Evolutionary conservation across 495 filamentous ascomycete genomes (phyloP), one percentile per base, ranked within the genome.

Genomic region (Cetradonia linearis): DNA sequence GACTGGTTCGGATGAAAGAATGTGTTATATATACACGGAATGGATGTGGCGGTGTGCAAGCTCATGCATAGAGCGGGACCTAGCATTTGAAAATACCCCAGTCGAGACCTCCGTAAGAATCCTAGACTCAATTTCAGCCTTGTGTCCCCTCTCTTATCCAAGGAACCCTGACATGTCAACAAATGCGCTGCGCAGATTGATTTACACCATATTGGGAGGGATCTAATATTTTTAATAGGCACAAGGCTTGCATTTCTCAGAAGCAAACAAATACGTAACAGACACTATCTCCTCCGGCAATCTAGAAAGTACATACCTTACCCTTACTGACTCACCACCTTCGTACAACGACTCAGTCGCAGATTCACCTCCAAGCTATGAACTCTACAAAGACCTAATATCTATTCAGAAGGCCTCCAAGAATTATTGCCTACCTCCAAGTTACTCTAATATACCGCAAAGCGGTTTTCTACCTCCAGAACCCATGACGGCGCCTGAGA

Each of bases 291-390:
- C 31, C 9, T 23, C 49, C 7, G 38, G 27, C 14, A 44, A 6
- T 18, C 23, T 25, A 42, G 37, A 33, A 42, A 54, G 38, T 20
- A 36, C 40, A 34, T 33, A 37, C 2, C 28, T 28, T 13, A 23
- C 11, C 6, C 37, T 33, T 28, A 59, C 50, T 46, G 58, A 64
- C 27, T 69, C 71, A 11, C 76, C 76, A 30, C 76, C 76, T 28
- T 66, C 75, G 18, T 80, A 80, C 65, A 66, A 70, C 33, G 72
- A 77, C 59, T 72, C 74, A 27, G 53, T 74, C 36, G 65, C 58
- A 34, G 76, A 79, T 66, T 64, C 70, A 6, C 76, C 76, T 46
- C 76, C 77, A 6, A 71, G 70, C 59, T 78, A 78, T 63, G 63
- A 62, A 23, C 42, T 20, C 53, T 27, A 28, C 5, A 46, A 52